Evolutionary conservation across 2,329 filamentous ascomycete genomes (phyloP).

Genomic region (Colletotrichum neosansevieriae): DNA sequence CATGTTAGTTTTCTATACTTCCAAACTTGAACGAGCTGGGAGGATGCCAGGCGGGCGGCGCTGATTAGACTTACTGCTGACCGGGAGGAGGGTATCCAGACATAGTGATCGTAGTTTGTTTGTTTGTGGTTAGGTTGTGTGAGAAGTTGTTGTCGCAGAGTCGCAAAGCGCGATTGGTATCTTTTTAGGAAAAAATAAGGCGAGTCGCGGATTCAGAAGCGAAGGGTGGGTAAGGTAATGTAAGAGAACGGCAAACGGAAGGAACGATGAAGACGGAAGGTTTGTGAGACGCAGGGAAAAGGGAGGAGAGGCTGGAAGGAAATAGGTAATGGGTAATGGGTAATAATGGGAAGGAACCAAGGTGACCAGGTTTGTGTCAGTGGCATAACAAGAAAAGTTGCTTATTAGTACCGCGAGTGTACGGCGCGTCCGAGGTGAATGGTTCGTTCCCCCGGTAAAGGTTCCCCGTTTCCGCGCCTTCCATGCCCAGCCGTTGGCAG

Average conservation of each 20-base stretch:
- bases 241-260: conserved; percentile 19
- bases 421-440: conserved; percentile 26
- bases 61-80: conserved; percentile 28
- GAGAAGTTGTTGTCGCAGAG: neutral
- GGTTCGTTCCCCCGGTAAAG: conserved; percentile 1
- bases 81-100: conserved; percentile 49
- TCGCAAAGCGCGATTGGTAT: conserved; percentile 25
- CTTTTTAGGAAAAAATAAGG: conserved; percentile 15
- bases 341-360: neutral
- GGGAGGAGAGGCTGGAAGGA: conserved; percentile 27
- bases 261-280: conserved; percentile 17
- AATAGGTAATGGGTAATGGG: conserved; percentile 14
- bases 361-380: too few relatives aligned
- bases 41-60: neutral
- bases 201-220: conserved; percentile 13
- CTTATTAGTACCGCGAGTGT: conserved; percentile 15
- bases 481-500: conserved; percentile 1
- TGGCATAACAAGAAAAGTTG: conserved; percentile 9
- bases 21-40: neutral
- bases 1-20: conserved; percentile 11
- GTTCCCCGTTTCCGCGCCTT: conserved; percentile 14
- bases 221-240: conserved; percentile 25
- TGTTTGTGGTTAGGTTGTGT: conserved; percentile 11
- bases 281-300: conserved; percentile 1
- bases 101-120: conserved; percentile 44